Evolutionary conservation across 2,329 filamentous ascomycete genomes (phyloP), one percentile per base, ranked within the genome.

Genomic region (Botrytis fabae): DNA sequence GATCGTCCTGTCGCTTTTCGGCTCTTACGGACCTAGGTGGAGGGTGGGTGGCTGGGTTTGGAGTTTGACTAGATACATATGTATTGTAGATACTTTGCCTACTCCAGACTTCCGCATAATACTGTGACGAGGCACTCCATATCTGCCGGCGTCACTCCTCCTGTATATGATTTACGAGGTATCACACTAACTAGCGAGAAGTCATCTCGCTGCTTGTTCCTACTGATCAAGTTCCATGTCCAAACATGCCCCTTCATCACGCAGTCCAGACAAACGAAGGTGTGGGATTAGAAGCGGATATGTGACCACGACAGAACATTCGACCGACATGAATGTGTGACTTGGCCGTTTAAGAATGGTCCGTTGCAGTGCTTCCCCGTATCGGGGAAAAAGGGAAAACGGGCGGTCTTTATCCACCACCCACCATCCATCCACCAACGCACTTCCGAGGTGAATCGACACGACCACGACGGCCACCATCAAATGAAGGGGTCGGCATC

Each of bases 291-390:
- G 46, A 42, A 69, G 65, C 65, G 65, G 65, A 57, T 69, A 69
- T 69, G 42, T 44, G 65, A 69, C 48, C 65, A 69, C 65, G 48
- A 57, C 65, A 57, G 65, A 69, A 20, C 25, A 57, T 42, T 32
- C 35, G 44, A 57, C 65, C 65, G 65, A 42, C 48, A 69, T 57
- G 65, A 69, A 69, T 57, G 38, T 28, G 65, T 69, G 65, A 69
- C 48, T 57, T 69, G 65, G 65, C 54, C 65, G 65, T 42, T 69
- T 42, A 38, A 69, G 65, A 69, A 69, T 69, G 65, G 65, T 57
- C 65, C 65, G 48, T 18, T 57, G 38, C 20, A 59, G 48, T 32
- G 16, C 38, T 42, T 57, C 65, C 65, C 46, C 65, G 48, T 57
- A 28, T 57, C 65, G 48, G 65, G 44, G 65, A 42, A 22, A 51